phyloP scores from a whole-genome alignment of 2,329 filamentous ascomycete species.

The Xylaria sp. region DNA sequence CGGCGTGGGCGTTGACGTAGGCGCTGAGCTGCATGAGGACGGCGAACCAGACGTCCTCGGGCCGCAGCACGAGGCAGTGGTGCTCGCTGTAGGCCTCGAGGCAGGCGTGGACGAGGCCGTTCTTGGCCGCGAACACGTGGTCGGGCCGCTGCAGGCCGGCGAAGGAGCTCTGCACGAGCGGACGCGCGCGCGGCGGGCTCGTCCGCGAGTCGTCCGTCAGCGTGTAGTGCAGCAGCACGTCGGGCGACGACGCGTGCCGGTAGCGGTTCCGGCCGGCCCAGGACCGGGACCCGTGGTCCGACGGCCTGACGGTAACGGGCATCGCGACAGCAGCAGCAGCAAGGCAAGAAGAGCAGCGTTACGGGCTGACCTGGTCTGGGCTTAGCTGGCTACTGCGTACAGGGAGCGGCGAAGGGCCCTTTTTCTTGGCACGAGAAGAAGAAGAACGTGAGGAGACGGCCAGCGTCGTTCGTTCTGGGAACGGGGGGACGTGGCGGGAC shows the following conservation, averaged over 20 bases:
- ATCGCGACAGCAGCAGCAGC: too few species aligned
- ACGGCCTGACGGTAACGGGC: conserved; percentile 31
- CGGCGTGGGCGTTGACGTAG: conserved; percentile 48
- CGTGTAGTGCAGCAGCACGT: conserved; percentile 27
- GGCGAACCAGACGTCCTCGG: conserved; percentile 54
- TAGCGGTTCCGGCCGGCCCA: conserved; percentile 29
- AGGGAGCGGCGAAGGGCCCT: too few species aligned
- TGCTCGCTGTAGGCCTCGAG: conserved; percentile 44
- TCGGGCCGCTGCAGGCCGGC: conserved; percentile 21
- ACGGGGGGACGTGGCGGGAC: neutral
- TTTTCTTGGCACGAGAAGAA: conserved; percentile 3
- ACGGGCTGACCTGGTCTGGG: too few species aligned
- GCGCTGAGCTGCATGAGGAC: conserved; percentile 49
- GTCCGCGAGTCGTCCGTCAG: conserved; percentile 28
- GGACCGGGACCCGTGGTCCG: conserved; percentile 26
- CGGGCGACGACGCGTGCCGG: conserved; percentile 25
- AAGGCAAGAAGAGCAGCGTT: conserved; percentile 21
- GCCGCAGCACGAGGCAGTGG: conserved; percentile 47
- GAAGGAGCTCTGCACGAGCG: conserved; percentile 29
- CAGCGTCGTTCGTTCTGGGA: conserved; percentile 6
- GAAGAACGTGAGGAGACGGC: conserved; percentile 1
- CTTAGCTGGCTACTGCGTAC: too few species aligned
- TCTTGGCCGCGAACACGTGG: conserved; percentile 33
- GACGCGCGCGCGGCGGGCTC: conserved; percentile 24
- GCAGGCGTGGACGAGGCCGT: conserved; percentile 39